phyloP scores from a whole-genome alignment of 805 yeast species.

The Saccharomycodes ludwigii region DNA sequence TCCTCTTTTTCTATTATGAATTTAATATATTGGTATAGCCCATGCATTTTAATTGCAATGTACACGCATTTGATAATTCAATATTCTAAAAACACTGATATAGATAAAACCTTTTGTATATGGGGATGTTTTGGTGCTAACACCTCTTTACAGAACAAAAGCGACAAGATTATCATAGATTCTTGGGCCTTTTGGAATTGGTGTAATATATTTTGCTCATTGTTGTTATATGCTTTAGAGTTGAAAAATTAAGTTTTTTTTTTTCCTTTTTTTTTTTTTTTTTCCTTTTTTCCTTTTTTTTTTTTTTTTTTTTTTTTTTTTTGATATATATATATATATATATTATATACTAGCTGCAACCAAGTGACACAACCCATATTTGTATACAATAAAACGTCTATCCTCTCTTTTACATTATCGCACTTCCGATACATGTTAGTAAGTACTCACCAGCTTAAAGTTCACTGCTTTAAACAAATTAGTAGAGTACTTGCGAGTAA shows the following conservation, averaged over 20 bases:
- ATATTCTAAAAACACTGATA: conserved; percentile 60
- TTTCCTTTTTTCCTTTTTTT: too few relatives aligned
- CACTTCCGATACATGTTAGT: too few relatives aligned
- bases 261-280: too few relatives aligned
- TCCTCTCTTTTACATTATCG: too few relatives aligned
- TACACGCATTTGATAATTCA: conserved; percentile 90
- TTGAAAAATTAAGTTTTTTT: conserved; percentile 25
- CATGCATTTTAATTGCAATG: conserved; percentile 88
- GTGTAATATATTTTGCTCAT: conserved; percentile 76
- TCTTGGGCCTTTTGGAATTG: conserved; percentile 98
- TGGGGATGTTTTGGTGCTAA: conserved; percentile 34
- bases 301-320: too few relatives aligned
- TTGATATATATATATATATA: too few relatives aligned
- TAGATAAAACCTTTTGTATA: conserved; percentile 25
- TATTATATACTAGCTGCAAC: too few relatives aligned
- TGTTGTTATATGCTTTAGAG: conserved; percentile 73
- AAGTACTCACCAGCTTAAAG: too few relatives aligned
- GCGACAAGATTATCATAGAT: conserved; percentile 27
- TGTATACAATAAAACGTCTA: too few relatives aligned
- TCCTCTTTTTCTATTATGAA: conserved; percentile 25
- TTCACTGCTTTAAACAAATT: too few relatives aligned
- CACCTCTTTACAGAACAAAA: conserved; percentile 4
- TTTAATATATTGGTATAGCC: conserved; percentile 76
- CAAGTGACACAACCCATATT: too few relatives aligned
- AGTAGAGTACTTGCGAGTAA: too few relatives aligned